phyloP scores from a whole-genome alignment of 2,329 filamentous ascomycete genomes.

The Ophidiomyces ophidiicola region DNA sequence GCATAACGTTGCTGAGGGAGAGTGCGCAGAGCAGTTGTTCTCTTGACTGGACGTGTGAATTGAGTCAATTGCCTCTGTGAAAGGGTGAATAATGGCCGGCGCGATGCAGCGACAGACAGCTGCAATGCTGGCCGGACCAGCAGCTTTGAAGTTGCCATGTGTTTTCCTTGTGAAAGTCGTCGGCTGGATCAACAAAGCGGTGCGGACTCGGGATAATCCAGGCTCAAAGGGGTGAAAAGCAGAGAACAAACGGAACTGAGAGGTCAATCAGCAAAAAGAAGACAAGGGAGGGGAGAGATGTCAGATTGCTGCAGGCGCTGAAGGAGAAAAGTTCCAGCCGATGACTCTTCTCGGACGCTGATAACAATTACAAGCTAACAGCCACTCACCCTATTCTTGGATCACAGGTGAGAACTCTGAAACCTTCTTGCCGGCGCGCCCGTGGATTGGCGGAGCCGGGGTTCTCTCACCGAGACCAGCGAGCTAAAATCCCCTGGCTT shows the following conservation, averaged over 20 bases:
- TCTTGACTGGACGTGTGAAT: not conserved
- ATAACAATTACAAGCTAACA: no score
- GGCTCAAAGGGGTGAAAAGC: not conserved
- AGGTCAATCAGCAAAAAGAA: no score
- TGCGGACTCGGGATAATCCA: not conserved
- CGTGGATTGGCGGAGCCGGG: slow-evolving; percentile 1
- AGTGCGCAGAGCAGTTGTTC: slow-evolving; percentile 6
- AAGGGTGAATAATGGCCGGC: slow-evolving; percentile 6
- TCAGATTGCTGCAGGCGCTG: no score
- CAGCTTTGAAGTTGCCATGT: slow-evolving; percentile 10
- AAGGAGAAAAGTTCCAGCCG: no score
- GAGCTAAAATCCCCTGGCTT: no score
- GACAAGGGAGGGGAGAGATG: no score
- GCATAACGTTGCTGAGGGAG: slow-evolving; percentile 37
- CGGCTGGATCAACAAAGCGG: not conserved
- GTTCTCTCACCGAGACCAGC: no score
- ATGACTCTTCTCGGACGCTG: no score
- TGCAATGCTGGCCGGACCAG: slow-evolving; percentile 12
- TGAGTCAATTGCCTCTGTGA: slow-evolving; percentile 10
- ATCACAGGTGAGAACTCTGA: slow-evolving; percentile 6
- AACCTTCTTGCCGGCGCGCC: not conserved
- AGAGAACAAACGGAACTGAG: no score
- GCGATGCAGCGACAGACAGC: slow-evolving; percentile 8
- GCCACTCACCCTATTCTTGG: not conserved
- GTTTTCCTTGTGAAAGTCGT: not conserved